Evolutionary conservation across 2,329 filamentous ascomycete genomes (phyloP).

Genomic region (Diaporthe citrichinensis): DNA sequence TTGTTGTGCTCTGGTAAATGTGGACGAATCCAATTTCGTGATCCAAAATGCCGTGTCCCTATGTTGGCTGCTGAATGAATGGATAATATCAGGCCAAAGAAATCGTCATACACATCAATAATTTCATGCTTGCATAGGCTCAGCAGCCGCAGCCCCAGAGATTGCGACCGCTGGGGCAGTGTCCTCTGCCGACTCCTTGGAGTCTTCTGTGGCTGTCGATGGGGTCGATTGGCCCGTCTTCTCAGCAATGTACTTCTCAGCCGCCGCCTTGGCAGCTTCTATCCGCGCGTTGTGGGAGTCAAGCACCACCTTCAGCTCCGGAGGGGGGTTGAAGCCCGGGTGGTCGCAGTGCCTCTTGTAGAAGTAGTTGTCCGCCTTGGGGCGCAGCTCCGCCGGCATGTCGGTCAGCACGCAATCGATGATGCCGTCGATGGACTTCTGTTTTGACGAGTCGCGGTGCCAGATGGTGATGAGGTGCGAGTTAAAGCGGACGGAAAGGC

Average conservation of each 20-base stretch:
- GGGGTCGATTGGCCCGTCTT: slow-evolving; percentile 37
- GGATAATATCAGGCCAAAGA: slow-evolving; percentile 1
- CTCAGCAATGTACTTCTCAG: slow-evolving; percentile 38
- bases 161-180: slow-evolving; percentile 26
- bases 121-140: slow-evolving; percentile 27
- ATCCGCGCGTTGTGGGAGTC: slow-evolving; percentile 69
- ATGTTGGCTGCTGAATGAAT: slow-evolving; percentile 14
- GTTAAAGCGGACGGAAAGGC: slow-evolving; percentile 82
- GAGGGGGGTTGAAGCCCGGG: slow-evolving; percentile 80
- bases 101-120: slow-evolving; percentile 1
- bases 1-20: slow-evolving; percentile 7
- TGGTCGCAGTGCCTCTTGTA: slow-evolving; percentile 95
- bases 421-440: slow-evolving; percentile 82
- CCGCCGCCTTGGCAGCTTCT: slow-evolving; percentile 50
- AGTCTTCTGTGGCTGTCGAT: slow-evolving; percentile 20
- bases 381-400: slow-evolving; percentile 79
- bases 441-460: slow-evolving; percentile 89
- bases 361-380: slow-evolving; percentile 79
- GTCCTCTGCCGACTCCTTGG: slow-evolving; percentile 8
- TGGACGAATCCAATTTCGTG: slow-evolving; percentile 28
- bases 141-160: slow-evolving; percentile 1
- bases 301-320: slow-evolving; percentile 69
- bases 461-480: slow-evolving; percentile 79
- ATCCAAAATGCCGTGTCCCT: slow-evolving; percentile 13
- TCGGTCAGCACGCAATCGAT: slow-evolving; percentile 80